These are phyloP conservation scores for Ophiostoma triangulosporum DNA, from an alignment of 2,329 filamentous ascomycete species.

Conservation along the genomic window DNA sequence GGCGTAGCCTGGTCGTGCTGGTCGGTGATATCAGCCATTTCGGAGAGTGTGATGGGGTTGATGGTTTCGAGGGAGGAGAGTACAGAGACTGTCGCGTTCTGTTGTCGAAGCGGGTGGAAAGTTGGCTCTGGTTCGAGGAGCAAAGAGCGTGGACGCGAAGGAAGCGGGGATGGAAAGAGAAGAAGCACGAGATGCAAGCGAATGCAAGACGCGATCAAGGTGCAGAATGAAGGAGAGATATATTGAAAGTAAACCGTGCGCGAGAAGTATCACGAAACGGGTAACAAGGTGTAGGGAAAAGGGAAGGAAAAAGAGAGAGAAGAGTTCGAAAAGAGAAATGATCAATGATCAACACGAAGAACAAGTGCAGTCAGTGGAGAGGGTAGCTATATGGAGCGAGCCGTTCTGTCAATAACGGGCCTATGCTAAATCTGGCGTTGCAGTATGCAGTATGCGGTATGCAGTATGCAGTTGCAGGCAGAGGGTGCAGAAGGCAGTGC, in stretches of 20 bases:
- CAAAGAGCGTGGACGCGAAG: not conserved
- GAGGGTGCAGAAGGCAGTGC: not conserved
- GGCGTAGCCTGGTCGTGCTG: constrained; percentile 66
- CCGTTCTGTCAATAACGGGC: constrained; percentile 42
- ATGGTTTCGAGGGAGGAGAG: not conserved
- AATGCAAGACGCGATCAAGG: not conserved
- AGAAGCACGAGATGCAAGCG: not conserved
- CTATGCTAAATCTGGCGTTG: constrained; percentile 53
- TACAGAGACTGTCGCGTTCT: not conserved
- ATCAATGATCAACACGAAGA: constrained; percentile 2
- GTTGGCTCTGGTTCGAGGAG: not conserved
- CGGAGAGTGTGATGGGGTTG: not conserved
- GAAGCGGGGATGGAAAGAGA: not conserved
- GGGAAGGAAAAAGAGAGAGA: constrained; percentile 3
- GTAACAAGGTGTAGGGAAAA: constrained; percentile 4
- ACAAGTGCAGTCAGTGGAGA: constrained; percentile 34
- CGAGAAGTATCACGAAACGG: constrained; percentile 32
- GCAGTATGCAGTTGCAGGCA: not conserved
- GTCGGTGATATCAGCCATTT: constrained; percentile 68
- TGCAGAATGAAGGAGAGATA: not conserved
- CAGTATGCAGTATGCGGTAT: constrained; percentile 14
- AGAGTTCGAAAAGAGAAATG: not conserved
- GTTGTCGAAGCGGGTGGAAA: not conserved
- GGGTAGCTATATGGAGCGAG: constrained; percentile 47
- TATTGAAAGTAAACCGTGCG: not conserved